A percentile compares a stretch with the other conserved stretches of the same genome.
phyloP scores from a whole-genome alignment of 1,284 basidiomycete genomes.

The Neotropicomus parvogracilis region DNA sequence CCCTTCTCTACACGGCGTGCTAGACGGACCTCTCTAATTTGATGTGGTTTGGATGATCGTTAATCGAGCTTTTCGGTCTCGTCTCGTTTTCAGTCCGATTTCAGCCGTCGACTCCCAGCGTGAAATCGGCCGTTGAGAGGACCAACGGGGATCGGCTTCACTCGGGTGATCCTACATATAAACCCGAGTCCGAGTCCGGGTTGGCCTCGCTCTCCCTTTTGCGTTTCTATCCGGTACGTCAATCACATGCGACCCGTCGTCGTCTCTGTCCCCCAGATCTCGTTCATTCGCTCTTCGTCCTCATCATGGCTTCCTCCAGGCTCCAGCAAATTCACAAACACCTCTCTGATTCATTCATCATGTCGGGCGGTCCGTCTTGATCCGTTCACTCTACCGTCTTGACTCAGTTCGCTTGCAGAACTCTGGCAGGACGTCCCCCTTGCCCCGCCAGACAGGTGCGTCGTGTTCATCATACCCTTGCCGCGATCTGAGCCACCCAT shows the following conservation, averaged over 20 bases:
- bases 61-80: slow-evolving; percentile 21
- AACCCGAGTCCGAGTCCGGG: too few relatives aligned
- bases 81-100: slow-evolving; percentile 2
- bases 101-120: neutral
- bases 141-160: neutral
- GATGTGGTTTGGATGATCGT: slow-evolving; percentile 17
- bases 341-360: slow-evolving; percentile 35
- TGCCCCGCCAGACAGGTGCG: slow-evolving; percentile 75
- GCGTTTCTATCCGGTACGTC: too few relatives aligned
- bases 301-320: slow-evolving; percentile 48
- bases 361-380: slow-evolving; percentile 48
- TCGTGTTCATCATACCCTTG: slow-evolving; percentile 3
- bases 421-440: slow-evolving; percentile 70
- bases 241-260: neutral
- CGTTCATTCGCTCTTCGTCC: too few relatives aligned
- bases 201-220: too few relatives aligned
- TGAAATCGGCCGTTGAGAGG: too few relatives aligned
- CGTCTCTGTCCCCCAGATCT: neutral
- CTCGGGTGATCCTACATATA: neutral
- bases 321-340: slow-evolving; percentile 50
- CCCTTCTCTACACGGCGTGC: slow-evolving; percentile 4
- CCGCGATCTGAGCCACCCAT: slow-evolving; percentile 4
- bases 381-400: slow-evolving; percentile 2
- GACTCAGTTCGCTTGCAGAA: slow-evolving; percentile 43
- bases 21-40: slow-evolving; percentile 20